Percentiles rank a stretch among this genome's conserved stretches.
phyloP scores from a whole-genome alignment of 2,329 filamentous ascomycete species.

The Pezicula carpinea region DNA sequence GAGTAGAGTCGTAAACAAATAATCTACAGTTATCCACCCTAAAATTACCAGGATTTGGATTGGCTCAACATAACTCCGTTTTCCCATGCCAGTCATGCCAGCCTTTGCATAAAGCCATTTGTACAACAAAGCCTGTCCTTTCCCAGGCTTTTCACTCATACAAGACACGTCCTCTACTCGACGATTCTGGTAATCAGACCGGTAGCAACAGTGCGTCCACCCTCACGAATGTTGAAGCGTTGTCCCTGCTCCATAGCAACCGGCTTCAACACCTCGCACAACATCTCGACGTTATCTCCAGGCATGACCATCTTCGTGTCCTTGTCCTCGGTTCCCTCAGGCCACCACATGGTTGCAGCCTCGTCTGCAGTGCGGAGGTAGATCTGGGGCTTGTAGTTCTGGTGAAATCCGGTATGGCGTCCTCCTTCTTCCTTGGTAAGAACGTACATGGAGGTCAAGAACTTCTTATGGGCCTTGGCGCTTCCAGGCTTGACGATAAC shows the following conservation, averaged over 20 bases:
- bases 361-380: slow-evolving; percentile 90
- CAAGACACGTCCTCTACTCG: slow-evolving; percentile 29
- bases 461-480: slow-evolving; percentile 84
- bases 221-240: slow-evolving; percentile 97
- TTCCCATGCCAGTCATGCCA: slow-evolving; percentile 15
- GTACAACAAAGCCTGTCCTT: slow-evolving; percentile 4
- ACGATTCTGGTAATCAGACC: slow-evolving; percentile 74
- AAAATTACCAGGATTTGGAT: slow-evolving; percentile 3
- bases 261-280: slow-evolving; percentile 78
- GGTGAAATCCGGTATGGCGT: slow-evolving; percentile 89
- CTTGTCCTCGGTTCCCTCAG: slow-evolving; percentile 72
- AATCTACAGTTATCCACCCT: slow-evolving; percentile 18
- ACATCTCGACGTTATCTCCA: slow-evolving; percentile 98
- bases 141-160: background rate
- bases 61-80: slow-evolving; percentile 15
- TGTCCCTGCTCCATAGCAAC: slow-evolving; percentile 87
- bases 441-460: slow-evolving; percentile 94
- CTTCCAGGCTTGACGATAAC: slow-evolving; percentile 79
- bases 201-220: slow-evolving; percentile 83
- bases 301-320: slow-evolving; percentile 86
- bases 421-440: slow-evolving; percentile 97
- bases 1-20: slow-evolving; percentile 16
- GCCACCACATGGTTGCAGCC: slow-evolving; percentile 76
- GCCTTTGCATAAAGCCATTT: slow-evolving; percentile 3
- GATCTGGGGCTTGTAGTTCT: slow-evolving; percentile 96